Conservation (phyloP, 306 rosid species). For the Dalbergia cochinchinensis region DNA sequence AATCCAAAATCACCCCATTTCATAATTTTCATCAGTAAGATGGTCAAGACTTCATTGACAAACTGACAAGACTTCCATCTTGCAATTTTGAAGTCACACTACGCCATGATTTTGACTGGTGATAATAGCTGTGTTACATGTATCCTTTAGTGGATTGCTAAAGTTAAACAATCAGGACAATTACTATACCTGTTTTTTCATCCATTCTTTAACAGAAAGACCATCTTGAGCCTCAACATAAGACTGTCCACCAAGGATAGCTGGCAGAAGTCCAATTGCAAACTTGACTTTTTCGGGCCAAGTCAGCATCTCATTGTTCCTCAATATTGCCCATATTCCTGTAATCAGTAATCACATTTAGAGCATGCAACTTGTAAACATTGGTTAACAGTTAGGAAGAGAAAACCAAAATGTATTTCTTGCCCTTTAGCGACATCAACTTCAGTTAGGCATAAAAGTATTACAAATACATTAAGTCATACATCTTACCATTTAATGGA, state of each 20-base stretch:
- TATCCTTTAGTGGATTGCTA: constrained; percentile 20
- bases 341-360: constrained; percentile 48
- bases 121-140: constrained; percentile 17
- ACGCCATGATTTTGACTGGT: constrained; percentile 7
- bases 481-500: constrained; percentile 84
- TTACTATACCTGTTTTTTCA: constrained; percentile 81
- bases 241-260: constrained; percentile 94
- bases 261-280: constrained; percentile 96
- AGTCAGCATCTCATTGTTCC: constrained; percentile 96
- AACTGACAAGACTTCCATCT: constrained; percentile 15
- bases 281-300: constrained; percentile 98
- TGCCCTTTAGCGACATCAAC: constrained; percentile 12
- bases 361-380: constrained; percentile 35
- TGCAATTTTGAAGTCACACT: constrained; percentile 21
- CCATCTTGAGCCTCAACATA: constrained; percentile 98
- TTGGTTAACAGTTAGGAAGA: constrained; percentile 4
- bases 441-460: constrained; percentile 31
- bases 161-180: constrained; percentile 26
- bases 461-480: constrained; percentile 10
- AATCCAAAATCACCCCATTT: not conserved
- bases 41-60: constrained; percentile 24
- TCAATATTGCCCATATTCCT: constrained; percentile 98
- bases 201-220: constrained; percentile 87
- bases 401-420: constrained; percentile 29
- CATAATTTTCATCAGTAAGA: not conserved